A percentile compares a stretch with the other conserved stretches of the same genome.
Conservation (phyloP, 352 stramenopile species). For the Poterioochromonas sp. region DNA sequence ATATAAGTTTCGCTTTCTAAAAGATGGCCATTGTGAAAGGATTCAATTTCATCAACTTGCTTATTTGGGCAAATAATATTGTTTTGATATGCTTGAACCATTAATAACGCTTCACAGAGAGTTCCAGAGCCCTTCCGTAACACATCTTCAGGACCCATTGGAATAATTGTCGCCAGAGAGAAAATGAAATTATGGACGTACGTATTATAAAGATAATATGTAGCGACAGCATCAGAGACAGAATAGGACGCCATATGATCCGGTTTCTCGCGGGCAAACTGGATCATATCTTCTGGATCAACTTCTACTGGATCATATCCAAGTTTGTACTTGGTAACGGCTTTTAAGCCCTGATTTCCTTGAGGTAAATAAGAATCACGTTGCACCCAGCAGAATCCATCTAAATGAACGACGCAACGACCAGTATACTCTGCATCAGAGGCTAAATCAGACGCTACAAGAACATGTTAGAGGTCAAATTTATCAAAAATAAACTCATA, state of each 20-base stretch:
- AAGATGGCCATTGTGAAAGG: slow-evolving; percentile 85
- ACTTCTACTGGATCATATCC: slow-evolving; percentile 87
- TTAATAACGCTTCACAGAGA: slow-evolving; percentile 95
- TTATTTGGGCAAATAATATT: slow-evolving; percentile 98
- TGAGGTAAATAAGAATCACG: slow-evolving; percentile 97
- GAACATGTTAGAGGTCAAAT: background rate
- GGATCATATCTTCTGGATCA: slow-evolving; percentile 97
- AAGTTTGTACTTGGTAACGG: slow-evolving; percentile 98
- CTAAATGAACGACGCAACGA: slow-evolving; percentile 84
- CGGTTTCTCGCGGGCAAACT: slow-evolving; percentile 81
- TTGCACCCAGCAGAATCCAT: slow-evolving; percentile 98
- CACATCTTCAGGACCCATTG: slow-evolving; percentile 93
- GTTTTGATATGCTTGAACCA: slow-evolving; percentile 91
- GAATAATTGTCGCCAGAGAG: slow-evolving; percentile 97
- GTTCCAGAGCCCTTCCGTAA: slow-evolving; percentile 88
- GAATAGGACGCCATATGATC: slow-evolving; percentile 97
- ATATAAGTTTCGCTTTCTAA: slow-evolving; percentile 98
- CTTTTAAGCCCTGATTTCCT: slow-evolving; percentile 93
- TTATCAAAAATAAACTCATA: slow-evolving; percentile 8
- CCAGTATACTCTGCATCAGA: slow-evolving; percentile 75
- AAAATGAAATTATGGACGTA: slow-evolving; percentile 99
- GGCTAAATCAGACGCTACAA: slow-evolving; percentile 46
- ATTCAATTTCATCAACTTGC: slow-evolving; percentile 61
- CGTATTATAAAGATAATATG: slow-evolving; percentile 98
- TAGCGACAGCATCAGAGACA: slow-evolving; percentile 98